Percentiles rank a stretch among this genome's conserved stretches.
These are phyloP conservation scores for Lasiodiplodia citricola DNA, from an alignment of 2,329 filamentous ascomycete species.

Conservation along the genomic window DNA sequence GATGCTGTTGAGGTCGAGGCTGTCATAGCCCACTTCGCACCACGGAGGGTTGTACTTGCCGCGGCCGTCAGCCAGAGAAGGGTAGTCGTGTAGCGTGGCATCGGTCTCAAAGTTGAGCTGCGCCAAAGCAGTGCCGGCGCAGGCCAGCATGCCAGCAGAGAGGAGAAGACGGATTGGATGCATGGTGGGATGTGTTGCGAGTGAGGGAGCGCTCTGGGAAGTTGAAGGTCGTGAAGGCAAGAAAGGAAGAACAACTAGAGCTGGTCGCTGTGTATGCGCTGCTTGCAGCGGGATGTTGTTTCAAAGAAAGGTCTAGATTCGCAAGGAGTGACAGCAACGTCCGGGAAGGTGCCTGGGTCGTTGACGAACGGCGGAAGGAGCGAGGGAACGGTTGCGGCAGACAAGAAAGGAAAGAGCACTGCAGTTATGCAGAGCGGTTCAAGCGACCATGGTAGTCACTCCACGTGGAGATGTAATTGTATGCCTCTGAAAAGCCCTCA, in stretches of 20 bases:
- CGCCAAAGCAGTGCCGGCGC: constrained; percentile 4
- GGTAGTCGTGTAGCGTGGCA: constrained; percentile 26
- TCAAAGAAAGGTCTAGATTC: constrained; percentile 1
- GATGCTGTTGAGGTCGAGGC: constrained; percentile 17
- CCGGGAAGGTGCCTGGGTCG: neutral
- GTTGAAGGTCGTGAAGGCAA: neutral
- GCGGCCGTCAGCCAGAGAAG: neutral
- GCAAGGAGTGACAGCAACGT: constrained; percentile 1
- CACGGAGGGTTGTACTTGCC: constrained; percentile 22
- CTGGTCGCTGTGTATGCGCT: neutral
- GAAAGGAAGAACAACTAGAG: neutral
- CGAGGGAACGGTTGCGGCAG: neutral
- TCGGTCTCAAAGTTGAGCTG: constrained; percentile 17
- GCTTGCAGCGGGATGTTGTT: constrained; percentile 2
- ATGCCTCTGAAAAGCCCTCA: neutral
- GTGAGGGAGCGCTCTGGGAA: neutral
- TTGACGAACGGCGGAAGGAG: neutral
- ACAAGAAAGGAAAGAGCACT: constrained; percentile 7
- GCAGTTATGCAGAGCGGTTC: neutral
- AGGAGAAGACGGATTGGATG: neutral
- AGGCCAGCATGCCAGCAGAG: constrained; percentile 7
- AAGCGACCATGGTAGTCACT: neutral
- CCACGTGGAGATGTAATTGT: neutral
- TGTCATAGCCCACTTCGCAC: constrained; percentile 20
- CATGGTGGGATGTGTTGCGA: neutral